A percentile compares a stretch with the other conserved stretches of the same genome.
Conservation (phyloP, 306 rosid species). For the Prunus mira region DNA sequence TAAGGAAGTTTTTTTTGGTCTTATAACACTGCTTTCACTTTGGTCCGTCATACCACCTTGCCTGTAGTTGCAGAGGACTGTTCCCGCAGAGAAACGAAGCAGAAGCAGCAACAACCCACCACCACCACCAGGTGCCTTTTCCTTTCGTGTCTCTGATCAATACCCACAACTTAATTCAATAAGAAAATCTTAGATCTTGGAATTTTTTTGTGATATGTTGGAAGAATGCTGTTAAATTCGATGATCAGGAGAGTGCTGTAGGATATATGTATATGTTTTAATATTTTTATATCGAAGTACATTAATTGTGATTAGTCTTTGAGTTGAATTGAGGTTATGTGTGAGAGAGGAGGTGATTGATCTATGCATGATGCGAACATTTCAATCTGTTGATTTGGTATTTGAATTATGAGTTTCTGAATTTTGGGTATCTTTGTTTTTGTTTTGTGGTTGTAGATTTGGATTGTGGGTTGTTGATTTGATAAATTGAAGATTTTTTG, state of each 20-base stretch:
- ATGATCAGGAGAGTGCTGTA: neutral
- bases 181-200: conserved; percentile 1
- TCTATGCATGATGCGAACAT: conserved; percentile 8
- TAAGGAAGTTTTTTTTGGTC: neutral
- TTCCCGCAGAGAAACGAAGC: neutral
- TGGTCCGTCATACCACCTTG: neutral
- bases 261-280: neutral
- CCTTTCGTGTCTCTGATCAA: neutral
- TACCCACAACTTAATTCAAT: neutral
- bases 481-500: neutral
- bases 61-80: neutral
- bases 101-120: neutral
- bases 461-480: conserved; percentile 33
- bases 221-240: neutral
- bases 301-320: neutral
- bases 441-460: conserved; percentile 16
- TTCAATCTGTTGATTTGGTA: neutral
- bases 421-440: neutral
- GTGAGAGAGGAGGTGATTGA: conserved; percentile 5
- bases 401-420: conserved; percentile 4
- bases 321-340: neutral
- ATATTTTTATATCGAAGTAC: neutral
- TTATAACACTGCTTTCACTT: neutral
- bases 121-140: neutral
- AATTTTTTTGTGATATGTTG: neutral